These are phyloP conservation scores for Adansonia grandidieri DNA, from an alignment of 441 rosid genomes.

Conservation along the genomic window DNA sequence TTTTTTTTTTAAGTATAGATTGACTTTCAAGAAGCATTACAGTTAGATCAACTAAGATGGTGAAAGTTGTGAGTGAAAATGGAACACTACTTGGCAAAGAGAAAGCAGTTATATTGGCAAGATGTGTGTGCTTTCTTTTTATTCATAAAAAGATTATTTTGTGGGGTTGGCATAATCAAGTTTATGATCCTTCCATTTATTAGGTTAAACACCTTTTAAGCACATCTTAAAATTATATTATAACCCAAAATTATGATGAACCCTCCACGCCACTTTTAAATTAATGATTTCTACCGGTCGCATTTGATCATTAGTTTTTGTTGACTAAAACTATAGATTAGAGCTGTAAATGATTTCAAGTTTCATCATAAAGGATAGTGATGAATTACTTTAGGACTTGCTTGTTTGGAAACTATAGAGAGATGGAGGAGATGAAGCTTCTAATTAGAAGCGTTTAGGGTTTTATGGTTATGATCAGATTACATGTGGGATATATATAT, in stretches of 20 bases:
- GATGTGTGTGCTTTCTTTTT: not conserved
- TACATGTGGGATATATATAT: constrained; percentile 27
- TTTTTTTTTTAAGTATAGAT: not conserved
- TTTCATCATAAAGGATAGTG: constrained; percentile 23
- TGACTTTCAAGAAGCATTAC: not conserved
- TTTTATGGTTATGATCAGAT: constrained; percentile 34
- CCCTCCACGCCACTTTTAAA: constrained; percentile 19
- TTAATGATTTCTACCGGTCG: constrained; percentile 21
- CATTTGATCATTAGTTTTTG: constrained; percentile 19
- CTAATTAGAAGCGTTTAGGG: not conserved
- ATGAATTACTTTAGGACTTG: not conserved
- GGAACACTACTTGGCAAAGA: not conserved
- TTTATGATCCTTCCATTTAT: constrained; percentile 6
- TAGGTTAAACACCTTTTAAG: constrained; percentile 8
- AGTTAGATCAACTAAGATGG: not conserved
- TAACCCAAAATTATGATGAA: constrained; percentile 16
- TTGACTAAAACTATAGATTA: constrained; percentile 20
- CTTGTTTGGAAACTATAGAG: constrained; percentile 28
- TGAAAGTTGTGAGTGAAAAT: not conserved
- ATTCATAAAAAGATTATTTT: not conserved
- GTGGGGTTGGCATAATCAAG: constrained; percentile 34
- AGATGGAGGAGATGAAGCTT: constrained; percentile 14
- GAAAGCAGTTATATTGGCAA: not conserved
- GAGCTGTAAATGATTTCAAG: constrained; percentile 17
- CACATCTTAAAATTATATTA: constrained; percentile 18